Base-by-base conservation (phyloP, 306 rosid genomes). In the Crotalaria pallida region DNA sequence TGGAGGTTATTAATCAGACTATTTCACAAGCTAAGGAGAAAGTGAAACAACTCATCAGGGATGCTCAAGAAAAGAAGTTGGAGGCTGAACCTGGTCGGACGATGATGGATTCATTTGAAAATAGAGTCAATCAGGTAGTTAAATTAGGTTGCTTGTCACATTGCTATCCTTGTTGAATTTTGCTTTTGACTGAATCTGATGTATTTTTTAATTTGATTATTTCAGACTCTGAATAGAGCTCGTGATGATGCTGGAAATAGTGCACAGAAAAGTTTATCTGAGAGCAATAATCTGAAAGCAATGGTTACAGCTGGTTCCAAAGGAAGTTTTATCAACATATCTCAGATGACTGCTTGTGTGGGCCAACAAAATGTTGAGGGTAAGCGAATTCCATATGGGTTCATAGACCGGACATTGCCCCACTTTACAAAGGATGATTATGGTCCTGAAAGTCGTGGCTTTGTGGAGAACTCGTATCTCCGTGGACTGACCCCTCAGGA, bases 301-400 rank as follows among this genome's bases (percentile, higher is more conserved):
- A 95, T 95, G 99, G 99, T 95, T 64, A 95, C 97, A n/a, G 99
- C 99, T 23, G 99, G 99, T 60, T 95, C 99, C n/a, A 95, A 95
- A 74, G 99, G 99, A 66, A 95, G 99, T 91, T 95, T 95, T 67
- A 95, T 95, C 70, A 95, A 95, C 76, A 95, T 95, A 65, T 95
- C 99, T 59, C 99, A 95, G 85, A 95, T 95, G 99, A 95, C 99
- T 82, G 99, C 99, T 82, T 95, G 99, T 86, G 99, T 95, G 84
- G 99, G 97, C 44, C 99, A 95, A 77, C 99, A 95, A 76, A 95
- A 95, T 63, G 99, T 95, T 51, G 99, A 95, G 92, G 99, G 99
- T 52, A 95, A 91, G 83, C 96, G 99, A 45, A 95, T 95, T 75
- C 99, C 99, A 3, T 95, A 84, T 73, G 99, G 99, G 72, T 95